Evolutionary conservation across 345 rosid genomes (phyloP).

Genomic region (Citrus trifoliata): DNA sequence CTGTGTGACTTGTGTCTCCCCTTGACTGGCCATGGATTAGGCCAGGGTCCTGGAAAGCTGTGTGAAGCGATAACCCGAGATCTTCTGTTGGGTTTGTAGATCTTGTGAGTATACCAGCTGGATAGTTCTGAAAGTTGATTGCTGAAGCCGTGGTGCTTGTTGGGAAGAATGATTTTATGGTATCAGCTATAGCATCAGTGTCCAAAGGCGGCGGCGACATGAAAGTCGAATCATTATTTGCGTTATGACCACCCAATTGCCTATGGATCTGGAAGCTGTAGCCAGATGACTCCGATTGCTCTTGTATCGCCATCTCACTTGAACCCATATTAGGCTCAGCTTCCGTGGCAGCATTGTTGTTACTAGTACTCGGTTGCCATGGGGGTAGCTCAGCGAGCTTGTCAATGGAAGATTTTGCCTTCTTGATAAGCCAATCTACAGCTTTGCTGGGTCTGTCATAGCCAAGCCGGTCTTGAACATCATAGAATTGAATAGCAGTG

Average conservation of each 20-base stretch:
- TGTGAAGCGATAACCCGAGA: conserved; percentile 65
- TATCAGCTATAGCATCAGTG: conserved; percentile 37
- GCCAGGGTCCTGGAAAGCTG: conserved; percentile 33
- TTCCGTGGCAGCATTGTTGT: background rate
- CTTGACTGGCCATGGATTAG: conserved; percentile 31
- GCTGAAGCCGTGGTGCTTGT: conserved; percentile 44
- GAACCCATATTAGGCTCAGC: conserved; percentile 17
- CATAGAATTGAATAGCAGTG: conserved; percentile 86
- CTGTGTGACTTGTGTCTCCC: conserved; percentile 29
- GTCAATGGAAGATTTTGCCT: conserved; percentile 74
- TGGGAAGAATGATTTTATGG: conserved; percentile 70
- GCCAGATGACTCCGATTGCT: conserved; percentile 40
- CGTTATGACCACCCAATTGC: conserved; percentile 27
- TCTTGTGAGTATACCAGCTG: conserved; percentile 50
- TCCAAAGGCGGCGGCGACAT: conserved; percentile 30
- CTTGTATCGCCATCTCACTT: conserved; percentile 36
- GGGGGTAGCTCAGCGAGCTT: conserved; percentile 59
- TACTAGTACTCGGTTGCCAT: conserved; percentile 19
- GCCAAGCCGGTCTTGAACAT: conserved; percentile 84
- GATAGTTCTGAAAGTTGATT: conserved; percentile 57
- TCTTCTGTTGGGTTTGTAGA: conserved; percentile 41
- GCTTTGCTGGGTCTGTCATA: conserved; percentile 89
- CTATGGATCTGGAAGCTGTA: conserved; percentile 41
- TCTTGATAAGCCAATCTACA: conserved; percentile 84
- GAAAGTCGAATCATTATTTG: conserved; percentile 36